A percentile compares a stretch with the other conserved stretches of the same genome.
These are phyloP conservation scores for Colletotrichum kahawae DNA, from an alignment of 2,329 filamentous ascomycete species.

Conservation along the genomic window DNA sequence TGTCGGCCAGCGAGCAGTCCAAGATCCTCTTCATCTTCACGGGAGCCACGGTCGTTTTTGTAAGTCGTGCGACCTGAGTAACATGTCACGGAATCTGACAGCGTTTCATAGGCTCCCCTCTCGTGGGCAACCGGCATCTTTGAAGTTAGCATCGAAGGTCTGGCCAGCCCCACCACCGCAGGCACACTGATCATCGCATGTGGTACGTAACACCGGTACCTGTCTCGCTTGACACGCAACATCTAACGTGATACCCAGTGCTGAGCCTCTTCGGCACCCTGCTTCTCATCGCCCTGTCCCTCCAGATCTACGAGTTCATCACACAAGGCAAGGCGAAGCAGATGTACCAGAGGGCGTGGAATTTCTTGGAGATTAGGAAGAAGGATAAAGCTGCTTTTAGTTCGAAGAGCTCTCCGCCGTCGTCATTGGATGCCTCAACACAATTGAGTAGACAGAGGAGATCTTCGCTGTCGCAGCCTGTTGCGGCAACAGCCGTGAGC, in stretches of 20 bases:
- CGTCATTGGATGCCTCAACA: constrained; percentile 7
- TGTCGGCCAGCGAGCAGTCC: constrained; percentile 24
- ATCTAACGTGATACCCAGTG: background rate
- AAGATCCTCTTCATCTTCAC: constrained; percentile 26
- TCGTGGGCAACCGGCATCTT: constrained; percentile 22
- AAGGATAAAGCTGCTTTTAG: background rate
- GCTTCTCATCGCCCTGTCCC: constrained; percentile 14
- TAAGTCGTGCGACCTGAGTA: background rate
- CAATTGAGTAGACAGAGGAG: background rate
- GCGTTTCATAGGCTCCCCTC: background rate
- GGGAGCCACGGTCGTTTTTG: constrained; percentile 16
- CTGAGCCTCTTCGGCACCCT: constrained; percentile 18
- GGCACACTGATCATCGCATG: constrained; percentile 10
- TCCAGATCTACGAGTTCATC: constrained; percentile 19
- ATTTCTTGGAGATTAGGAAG: background rate
- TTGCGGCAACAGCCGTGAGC: background rate
- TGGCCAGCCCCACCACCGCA: background rate
- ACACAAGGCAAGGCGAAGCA: background rate
- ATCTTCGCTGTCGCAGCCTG: constrained; percentile 7
- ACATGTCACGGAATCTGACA: background rate
- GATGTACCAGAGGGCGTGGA: background rate
- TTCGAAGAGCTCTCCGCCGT: background rate
- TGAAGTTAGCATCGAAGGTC: constrained; percentile 9
- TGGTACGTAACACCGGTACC: background rate
- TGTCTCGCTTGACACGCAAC: rapidly evolving